phyloP scores from a whole-genome alignment of 257 asterid species.

The Solanum peruvianum region DNA sequence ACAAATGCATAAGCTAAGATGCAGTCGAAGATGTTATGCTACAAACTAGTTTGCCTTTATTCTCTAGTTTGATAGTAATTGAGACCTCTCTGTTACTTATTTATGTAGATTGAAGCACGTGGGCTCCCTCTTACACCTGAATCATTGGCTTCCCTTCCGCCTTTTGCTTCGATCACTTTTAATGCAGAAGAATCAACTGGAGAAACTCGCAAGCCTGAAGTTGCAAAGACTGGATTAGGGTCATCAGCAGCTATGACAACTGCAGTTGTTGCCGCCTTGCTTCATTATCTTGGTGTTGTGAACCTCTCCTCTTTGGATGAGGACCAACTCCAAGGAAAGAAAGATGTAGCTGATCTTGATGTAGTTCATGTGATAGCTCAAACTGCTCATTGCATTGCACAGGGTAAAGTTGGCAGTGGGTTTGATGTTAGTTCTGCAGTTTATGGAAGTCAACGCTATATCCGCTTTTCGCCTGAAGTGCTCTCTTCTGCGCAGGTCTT shows the following conservation, averaged over 20 bases:
- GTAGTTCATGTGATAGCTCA: conserved; percentile 83
- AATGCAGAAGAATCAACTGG: conserved; percentile 69
- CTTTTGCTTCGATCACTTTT: conserved; percentile 77
- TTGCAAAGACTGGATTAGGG: conserved; percentile 98
- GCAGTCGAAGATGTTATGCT: neutral
- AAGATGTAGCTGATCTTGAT: conserved; percentile 36
- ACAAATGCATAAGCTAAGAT: neutral
- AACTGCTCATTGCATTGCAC: conserved; percentile 97
- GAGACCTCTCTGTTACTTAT: neutral
- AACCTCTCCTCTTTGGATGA: conserved; percentile 36
- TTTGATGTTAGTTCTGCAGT: conserved; percentile 99
- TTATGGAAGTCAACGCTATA: conserved; percentile 89
- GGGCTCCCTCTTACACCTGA: conserved; percentile 83
- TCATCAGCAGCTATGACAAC: conserved; percentile 99
- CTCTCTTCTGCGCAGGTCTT: conserved; percentile 85
- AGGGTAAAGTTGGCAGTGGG: conserved; percentile 98
- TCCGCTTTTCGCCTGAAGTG: conserved; percentile 88
- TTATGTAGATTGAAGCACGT: conserved; percentile 71
- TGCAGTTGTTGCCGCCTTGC: conserved; percentile 90
- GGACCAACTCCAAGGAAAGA: conserved; percentile 19
- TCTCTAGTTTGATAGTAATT: neutral
- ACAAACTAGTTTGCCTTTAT: neutral
- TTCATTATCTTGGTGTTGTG: conserved; percentile 80
- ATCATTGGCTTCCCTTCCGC: conserved; percentile 82
- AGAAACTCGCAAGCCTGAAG: conserved; percentile 77